Evolutionary conservation across 768 basidiomycete species (phyloP).

Genomic region (Lepiota brunneoincarnata): DNA sequence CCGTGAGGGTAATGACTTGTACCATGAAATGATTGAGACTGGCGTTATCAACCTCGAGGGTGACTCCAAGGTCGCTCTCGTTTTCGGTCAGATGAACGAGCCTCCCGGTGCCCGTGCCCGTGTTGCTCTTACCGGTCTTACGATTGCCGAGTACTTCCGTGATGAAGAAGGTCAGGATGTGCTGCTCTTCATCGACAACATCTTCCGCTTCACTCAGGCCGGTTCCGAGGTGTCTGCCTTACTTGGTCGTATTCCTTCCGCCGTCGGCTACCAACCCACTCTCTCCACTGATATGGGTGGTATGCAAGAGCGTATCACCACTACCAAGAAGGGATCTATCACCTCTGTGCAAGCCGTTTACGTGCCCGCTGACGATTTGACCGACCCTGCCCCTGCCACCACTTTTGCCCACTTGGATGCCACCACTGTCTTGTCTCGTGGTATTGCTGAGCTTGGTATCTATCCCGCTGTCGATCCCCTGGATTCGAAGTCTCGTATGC

Average conservation of each 20-base stretch:
- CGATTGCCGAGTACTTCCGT: conserved; percentile 99
- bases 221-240: conserved; percentile 99
- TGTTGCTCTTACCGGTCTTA: conserved; percentile 98
- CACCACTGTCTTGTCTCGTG: conserved; percentile 98
- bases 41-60: conserved; percentile 99
- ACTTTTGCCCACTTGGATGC: conserved; percentile 99
- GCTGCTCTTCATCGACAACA: conserved; percentile 99
- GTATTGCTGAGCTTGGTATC: conserved; percentile 98
- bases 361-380: conserved; percentile 99
- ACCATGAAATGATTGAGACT: conserved; percentile 99
- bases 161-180: conserved; percentile 99
- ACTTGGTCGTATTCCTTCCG: conserved; percentile 99
- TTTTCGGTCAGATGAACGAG: conserved; percentile 99
- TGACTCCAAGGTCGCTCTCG: conserved; percentile 99
- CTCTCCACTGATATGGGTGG: conserved; percentile 99
- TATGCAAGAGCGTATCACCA: conserved; percentile 99
- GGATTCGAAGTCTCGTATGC: conserved; percentile 99
- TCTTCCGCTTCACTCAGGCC: conserved; percentile 99
- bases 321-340: conserved; percentile 99
- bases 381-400: conserved; percentile 98
- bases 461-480: conserved; percentile 99
- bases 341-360: conserved; percentile 99
- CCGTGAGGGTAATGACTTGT: conserved; percentile 99
- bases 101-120: conserved; percentile 99
- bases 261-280: conserved; percentile 99